Evolutionary conservation across 768 basidiomycete species (phyloP).

Genomic region (Rhodotorula sphaerocarpa): DNA sequence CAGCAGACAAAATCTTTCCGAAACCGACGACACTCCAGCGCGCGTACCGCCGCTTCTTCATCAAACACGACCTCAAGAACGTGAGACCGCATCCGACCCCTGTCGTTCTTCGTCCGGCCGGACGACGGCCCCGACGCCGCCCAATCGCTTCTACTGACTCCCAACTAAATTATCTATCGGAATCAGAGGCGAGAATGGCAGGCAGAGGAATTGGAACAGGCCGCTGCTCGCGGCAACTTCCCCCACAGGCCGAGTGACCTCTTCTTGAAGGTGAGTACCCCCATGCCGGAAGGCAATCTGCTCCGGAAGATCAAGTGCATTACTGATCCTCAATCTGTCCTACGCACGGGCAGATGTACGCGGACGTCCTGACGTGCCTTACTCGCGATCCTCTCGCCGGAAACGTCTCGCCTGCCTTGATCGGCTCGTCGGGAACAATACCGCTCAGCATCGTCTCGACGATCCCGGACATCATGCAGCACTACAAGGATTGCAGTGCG

Average conservation of each 20-base stretch:
- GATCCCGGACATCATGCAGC: conserved; percentile 66
- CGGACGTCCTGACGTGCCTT: conserved; percentile 56
- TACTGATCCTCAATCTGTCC: not conserved
- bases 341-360: conserved; percentile 50
- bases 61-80: conserved; percentile 43
- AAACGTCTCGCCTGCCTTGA: conserved; percentile 56
- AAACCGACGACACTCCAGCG: conserved; percentile 41
- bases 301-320: not conserved
- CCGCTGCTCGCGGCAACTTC: conserved; percentile 52
- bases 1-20: conserved; percentile 48
- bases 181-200: conserved; percentile 40
- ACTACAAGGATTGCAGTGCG: conserved; percentile 50
- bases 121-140: not conserved
- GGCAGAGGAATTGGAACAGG: conserved; percentile 49
- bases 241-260: conserved; percentile 53
- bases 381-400: conserved; percentile 54
- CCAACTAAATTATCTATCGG: too few species aligned
- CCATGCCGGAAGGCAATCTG: too few species aligned
- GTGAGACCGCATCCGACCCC: conserved; percentile 10
- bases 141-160: not conserved
- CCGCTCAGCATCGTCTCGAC: conserved; percentile 58
- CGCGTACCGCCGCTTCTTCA: conserved; percentile 42
- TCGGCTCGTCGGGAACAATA: conserved; percentile 57
- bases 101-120: not conserved
- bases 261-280: conserved; percentile 56